Evolutionary conservation across 2,329 filamentous ascomycete genomes (phyloP), one percentile per base, ranked within the genome.

Genomic region (Balansia obtecta): DNA sequence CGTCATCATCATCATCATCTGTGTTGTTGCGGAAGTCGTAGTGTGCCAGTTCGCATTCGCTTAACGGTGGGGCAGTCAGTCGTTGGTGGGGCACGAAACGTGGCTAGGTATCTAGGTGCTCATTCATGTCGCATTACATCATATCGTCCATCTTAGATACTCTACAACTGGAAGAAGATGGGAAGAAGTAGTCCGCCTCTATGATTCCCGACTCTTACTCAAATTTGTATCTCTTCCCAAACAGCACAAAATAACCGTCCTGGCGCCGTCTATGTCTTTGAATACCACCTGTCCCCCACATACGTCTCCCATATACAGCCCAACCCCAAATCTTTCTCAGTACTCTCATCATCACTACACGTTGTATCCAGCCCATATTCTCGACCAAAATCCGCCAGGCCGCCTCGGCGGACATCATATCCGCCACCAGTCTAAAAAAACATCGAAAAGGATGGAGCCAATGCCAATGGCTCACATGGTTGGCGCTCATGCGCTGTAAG

Each of bases 401-500:
- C 43, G 37, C 43, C 33, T 50, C 13, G 27, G 43, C 42, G 22
- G 27, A 46, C 9, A 46, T n/a, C 27, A 34, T 34, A 18, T 18
- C 46, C 37, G 40, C 6, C 9, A 22, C 42, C 20, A 16, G 15
- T 16, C 3, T 38, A 9, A 44, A 30, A 1, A 49, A 39, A 46
- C 22, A 11, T 39, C 33, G 20, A n/a, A 27, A 50, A 33, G 22
- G 20, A 30, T 15, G 12, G 15, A 49, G 12, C 22, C 48, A n/a
- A 39, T 37, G 47, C 16, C 47, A 30, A 2, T 32, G 13, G 30
- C 44, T 10, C 16, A 13, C 40, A 6, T 44, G 13, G 13, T n/a
- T 49, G 47, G 32, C 32, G 47, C 33, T 34, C 30, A 43, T 37
- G 13, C 41, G 41, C 41, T 45, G 50, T 34, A 49, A 27, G 13